A percentile compares a stretch with the other conserved stretches of the same genome.
Evolutionary conservation across 331 rosid species (phyloP).

Genomic region (Quercus phellos): DNA sequence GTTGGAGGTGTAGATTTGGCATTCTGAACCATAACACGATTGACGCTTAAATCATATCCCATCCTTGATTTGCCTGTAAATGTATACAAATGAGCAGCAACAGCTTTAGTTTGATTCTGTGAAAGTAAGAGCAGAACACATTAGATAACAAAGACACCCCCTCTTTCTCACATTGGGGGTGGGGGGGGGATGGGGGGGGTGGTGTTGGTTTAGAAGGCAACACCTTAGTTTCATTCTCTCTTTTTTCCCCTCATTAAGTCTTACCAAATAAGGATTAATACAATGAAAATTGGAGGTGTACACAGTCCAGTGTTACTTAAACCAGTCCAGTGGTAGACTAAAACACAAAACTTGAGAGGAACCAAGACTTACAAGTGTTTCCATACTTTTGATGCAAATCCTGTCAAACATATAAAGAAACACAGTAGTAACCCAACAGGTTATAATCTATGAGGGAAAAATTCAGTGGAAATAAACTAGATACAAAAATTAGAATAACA

Average conservation of each 20-base stretch:
- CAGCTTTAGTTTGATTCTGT: not conserved
- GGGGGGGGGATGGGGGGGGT: not conserved
- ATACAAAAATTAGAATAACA: not conserved
- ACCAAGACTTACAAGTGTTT: slow-evolving; percentile 19
- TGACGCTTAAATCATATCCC: not conserved
- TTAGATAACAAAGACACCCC: not conserved
- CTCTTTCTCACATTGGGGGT: not conserved
- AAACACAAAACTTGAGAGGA: not conserved
- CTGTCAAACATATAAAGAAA: slow-evolving; percentile 29
- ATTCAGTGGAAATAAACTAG: not conserved
- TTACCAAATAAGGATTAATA: not conserved
- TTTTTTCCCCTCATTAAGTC: not conserved
- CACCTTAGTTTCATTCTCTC: not conserved
- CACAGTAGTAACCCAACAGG: slow-evolving; percentile 5
- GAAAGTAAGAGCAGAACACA: not conserved
- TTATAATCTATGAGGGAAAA: not conserved
- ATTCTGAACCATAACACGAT: slow-evolving; percentile 1
- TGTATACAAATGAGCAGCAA: not conserved
- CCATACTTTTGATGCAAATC: slow-evolving; percentile 42
- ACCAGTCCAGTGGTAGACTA: not conserved
- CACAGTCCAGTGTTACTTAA: not conserved
- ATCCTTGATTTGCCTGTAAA: slow-evolving; percentile 31
- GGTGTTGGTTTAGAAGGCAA: not conserved
- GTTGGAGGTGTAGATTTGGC: slow-evolving; percentile 15
- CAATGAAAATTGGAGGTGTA: not conserved